A percentile compares a stretch with the other conserved stretches of the same genome.
These are phyloP conservation scores for Themeda triandra DNA, from an alignment of 176 grass and related monocot species.

Conservation along the genomic window DNA sequence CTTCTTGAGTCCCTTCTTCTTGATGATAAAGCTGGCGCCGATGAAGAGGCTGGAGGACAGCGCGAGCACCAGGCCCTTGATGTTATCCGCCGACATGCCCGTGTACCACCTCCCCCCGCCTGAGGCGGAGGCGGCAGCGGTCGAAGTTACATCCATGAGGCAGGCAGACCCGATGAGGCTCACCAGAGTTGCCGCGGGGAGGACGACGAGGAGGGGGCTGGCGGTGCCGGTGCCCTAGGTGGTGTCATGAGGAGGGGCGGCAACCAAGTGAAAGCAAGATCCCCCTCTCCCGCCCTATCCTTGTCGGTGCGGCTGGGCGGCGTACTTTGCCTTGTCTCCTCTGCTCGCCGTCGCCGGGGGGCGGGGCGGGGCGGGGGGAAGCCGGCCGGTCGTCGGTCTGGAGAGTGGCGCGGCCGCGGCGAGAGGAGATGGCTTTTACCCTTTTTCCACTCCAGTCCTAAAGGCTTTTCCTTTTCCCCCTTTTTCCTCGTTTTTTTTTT, in stretches of 20 bases:
- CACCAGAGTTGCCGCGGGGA: neutral
- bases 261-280: constrained; percentile 3
- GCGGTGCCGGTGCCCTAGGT: neutral
- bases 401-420: constrained; percentile 5
- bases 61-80: constrained; percentile 66
- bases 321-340: neutral
- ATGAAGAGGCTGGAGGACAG: constrained; percentile 98
- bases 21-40: constrained; percentile 98
- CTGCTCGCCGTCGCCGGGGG: neutral
- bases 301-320: neutral
- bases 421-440: neutral
- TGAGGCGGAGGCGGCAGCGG: neutral
- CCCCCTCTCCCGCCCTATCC: neutral
- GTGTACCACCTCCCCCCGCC: constrained; percentile 51
- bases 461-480: neutral
- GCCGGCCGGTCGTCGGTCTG: too few species aligned
- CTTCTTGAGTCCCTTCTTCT: constrained; percentile 99
- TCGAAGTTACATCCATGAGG: constrained; percentile 10
- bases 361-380: neutral
- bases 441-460: too few species aligned
- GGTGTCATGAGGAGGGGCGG: neutral
- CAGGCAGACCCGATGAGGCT: neutral
- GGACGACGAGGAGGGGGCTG: neutral
- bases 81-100: constrained; percentile 78
- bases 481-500: neutral